Conservation (phyloP, 805 yeast genomes). For the Sugiyamaella floridensis region DNA sequence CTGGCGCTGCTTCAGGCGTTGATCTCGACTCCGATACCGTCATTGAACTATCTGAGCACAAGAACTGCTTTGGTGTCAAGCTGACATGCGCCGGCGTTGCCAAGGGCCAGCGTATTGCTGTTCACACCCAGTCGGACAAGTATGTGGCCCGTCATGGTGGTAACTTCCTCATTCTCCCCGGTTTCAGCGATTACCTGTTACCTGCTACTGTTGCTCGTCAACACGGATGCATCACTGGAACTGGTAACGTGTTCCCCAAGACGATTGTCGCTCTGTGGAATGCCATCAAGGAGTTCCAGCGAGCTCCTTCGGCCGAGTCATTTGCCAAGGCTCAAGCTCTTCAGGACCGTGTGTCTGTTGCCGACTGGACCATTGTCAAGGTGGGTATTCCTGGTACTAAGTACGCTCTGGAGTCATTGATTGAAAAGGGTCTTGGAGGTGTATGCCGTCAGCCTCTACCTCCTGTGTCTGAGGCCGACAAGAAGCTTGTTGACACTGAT, state of each 20-base stretch:
- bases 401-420: conserved; percentile 15
- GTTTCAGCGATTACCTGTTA: conserved; percentile 3
- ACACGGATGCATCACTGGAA: conserved; percentile 1
- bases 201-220: conserved; percentile 1
- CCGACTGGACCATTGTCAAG: conserved; percentile 15
- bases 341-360: neutral
- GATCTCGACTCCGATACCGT: conserved; percentile 33
- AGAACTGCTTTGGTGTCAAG: conserved; percentile 35
- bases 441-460: conserved; percentile 12
- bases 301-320: neutral
- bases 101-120: conserved; percentile 2
- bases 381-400: conserved; percentile 21
- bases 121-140: neutral
- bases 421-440: conserved; percentile 16
- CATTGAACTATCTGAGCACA: conserved; percentile 29
- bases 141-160: neutral
- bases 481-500: neutral
- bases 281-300: neutral
- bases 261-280: conserved; percentile 3
- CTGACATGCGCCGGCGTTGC: conserved; percentile 7
- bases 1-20: conserved; percentile 38
- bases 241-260: conserved; percentile 4
- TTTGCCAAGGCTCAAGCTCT: neutral
- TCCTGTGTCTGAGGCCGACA: neutral
- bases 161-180: conserved; percentile 1